These are phyloP conservation scores for Solanum tarijense DNA, from an alignment of 257 asterid genomes.

Conservation along the genomic window DNA sequence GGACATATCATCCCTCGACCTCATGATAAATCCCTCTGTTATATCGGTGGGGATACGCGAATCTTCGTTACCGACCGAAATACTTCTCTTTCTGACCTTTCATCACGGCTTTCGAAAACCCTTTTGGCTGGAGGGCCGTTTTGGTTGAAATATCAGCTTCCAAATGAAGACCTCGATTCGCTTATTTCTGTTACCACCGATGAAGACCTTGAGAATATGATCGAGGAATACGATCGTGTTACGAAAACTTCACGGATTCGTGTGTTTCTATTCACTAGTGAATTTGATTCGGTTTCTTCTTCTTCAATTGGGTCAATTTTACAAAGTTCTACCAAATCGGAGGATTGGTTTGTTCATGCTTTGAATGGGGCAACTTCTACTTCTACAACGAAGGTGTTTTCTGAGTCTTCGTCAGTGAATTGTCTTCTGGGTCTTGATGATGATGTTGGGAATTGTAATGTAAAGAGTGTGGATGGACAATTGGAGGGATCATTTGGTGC, in stretches of 20 bases:
- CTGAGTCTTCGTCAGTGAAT: slow-evolving; percentile 72
- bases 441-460: slow-evolving; percentile 22
- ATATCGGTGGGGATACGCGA: slow-evolving; percentile 90
- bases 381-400: slow-evolving; percentile 23
- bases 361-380: slow-evolving; percentile 29
- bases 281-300: slow-evolving; percentile 18
- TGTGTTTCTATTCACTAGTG: slow-evolving; percentile 20
- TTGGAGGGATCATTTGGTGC: slow-evolving; percentile 27
- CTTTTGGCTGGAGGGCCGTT: slow-evolving; percentile 45
- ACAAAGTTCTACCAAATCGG: slow-evolving; percentile 51
- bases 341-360: slow-evolving; percentile 81
- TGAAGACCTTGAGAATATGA: slow-evolving; percentile 87
- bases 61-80: slow-evolving; percentile 70
- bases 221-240: slow-evolving; percentile 85
- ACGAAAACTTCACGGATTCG: slow-evolving; percentile 51
- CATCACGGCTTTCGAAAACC: slow-evolving; percentile 59
- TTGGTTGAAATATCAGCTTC: slow-evolving; percentile 67
- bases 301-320: slow-evolving; percentile 29
- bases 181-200: slow-evolving; percentile 67
- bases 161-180: slow-evolving; percentile 82
- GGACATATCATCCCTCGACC: slow-evolving; percentile 98
- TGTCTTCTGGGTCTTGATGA: slow-evolving; percentile 67
- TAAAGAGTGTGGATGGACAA: slow-evolving; percentile 11
- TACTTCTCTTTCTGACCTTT: slow-evolving; percentile 51
- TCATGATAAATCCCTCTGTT: slow-evolving; percentile 74